phyloP scores from a whole-genome alignment of 495 filamentous ascomycete species.

The Penicillium chermesinum region DNA sequence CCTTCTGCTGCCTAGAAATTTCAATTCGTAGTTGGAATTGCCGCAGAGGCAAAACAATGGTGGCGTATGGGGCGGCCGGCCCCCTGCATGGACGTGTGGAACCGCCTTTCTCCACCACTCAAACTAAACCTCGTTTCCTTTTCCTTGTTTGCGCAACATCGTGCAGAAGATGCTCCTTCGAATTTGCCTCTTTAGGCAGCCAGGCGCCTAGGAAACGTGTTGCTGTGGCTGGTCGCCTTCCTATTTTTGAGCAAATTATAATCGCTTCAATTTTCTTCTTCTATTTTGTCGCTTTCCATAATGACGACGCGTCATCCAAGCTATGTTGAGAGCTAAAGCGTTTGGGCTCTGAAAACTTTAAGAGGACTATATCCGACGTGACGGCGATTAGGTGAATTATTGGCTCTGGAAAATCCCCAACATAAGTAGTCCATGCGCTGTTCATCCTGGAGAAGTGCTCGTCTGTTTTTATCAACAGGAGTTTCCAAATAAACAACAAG shows the following conservation, averaged over 20 bases:
- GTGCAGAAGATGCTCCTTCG: not conserved
- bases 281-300: not conserved
- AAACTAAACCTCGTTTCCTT: not conserved
- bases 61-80: conserved; percentile 13
- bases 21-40: not conserved
- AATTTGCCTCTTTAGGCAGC: not conserved
- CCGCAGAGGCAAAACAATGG: not conserved
- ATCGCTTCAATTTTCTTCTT: not conserved
- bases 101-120: conserved; percentile 1
- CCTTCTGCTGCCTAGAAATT: too few relatives aligned
- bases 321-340: too few relatives aligned
- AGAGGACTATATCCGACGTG: too few relatives aligned
- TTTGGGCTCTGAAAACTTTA: too few relatives aligned
- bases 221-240: not conserved
- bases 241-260: not conserved
- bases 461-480: too few relatives aligned
- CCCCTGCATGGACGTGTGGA: conserved; percentile 15
- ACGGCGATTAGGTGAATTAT: too few relatives aligned
- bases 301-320: too few relatives aligned
- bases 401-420: too few relatives aligned
- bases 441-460: too few relatives aligned
- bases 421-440: too few relatives aligned
- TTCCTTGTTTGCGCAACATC: conserved; percentile 1
- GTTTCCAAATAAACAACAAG: not conserved
- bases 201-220: not conserved